phyloP scores from a whole-genome alignment of 192 early-diverging fungal species.

The Gryganskiella cystojenkinii region DNA sequence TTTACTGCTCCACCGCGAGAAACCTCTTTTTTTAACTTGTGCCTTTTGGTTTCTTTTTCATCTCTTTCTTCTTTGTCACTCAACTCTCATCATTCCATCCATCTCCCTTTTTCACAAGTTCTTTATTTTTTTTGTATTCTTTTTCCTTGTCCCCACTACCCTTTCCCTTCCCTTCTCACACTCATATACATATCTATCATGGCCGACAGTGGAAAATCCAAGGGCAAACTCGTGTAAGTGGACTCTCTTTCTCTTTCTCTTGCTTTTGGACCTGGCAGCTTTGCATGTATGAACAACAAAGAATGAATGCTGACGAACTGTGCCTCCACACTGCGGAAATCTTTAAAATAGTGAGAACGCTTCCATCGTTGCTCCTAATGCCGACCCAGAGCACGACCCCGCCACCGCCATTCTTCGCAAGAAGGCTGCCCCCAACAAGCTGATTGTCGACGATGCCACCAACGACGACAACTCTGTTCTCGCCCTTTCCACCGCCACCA shows the following conservation, averaged over 20 bases:
- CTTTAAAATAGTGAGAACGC: conserved; percentile 62
- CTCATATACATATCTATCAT: conserved; percentile 14
- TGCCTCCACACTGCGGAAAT: background rate
- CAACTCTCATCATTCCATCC: background rate
- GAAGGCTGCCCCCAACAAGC: conserved; percentile 97
- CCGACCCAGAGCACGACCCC: conserved; percentile 81
- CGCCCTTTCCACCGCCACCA: conserved; percentile 88
- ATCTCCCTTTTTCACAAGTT: background rate
- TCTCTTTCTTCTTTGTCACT: background rate
- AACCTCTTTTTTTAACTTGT: background rate
- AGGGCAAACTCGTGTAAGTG: conserved; percentile 49
- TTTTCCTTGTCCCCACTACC: background rate
- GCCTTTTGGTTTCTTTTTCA: background rate
- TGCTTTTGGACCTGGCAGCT: too few relatives aligned
- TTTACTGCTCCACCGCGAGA: background rate
- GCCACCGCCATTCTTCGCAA: conserved; percentile 96
- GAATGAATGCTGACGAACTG: background rate
- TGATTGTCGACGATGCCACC: conserved; percentile 96
- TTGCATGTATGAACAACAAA: background rate
- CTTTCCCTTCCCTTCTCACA: background rate
- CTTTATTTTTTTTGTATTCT: background rate
- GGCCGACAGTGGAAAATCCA: conserved; percentile 40
- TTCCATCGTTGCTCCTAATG: conserved; percentile 54
- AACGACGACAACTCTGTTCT: conserved; percentile 99
- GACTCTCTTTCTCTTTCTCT: background rate